phyloP scores from a whole-genome alignment of 2,329 filamentous ascomycete genomes.

The Aplosporella prunicola region DNA sequence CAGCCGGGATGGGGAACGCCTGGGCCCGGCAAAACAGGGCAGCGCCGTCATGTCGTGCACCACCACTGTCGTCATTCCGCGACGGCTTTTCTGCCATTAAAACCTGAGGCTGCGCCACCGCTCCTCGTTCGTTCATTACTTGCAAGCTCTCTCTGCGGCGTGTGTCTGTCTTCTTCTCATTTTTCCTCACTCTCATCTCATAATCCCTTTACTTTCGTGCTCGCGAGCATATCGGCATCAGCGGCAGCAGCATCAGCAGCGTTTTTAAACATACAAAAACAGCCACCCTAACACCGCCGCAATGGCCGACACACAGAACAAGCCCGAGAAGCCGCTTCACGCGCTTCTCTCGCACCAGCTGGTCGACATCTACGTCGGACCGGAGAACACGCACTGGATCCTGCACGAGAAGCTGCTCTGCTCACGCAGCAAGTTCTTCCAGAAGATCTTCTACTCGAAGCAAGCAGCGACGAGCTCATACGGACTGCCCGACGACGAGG shows the following conservation, averaged over 20 bases:
- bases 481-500: conserved; percentile 45
- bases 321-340: conserved; percentile 5
- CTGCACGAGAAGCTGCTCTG: conserved; percentile 49
- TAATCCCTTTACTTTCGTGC: neutral
- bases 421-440: conserved; percentile 46
- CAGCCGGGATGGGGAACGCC: too few species aligned
- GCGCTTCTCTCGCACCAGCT: conserved; percentile 46
- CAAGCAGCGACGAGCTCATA: conserved; percentile 21
- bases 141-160: neutral
- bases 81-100: neutral
- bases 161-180: neutral
- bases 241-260: too few species aligned
- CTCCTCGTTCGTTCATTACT: neutral
- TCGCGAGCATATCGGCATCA: neutral
- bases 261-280: too few species aligned
- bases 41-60: conserved; percentile 6
- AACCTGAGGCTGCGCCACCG: neutral
- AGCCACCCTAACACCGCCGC: neutral
- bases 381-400: conserved; percentile 45
- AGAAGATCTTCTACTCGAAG: conserved; percentile 40
- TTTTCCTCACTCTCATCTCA: neutral
- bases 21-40: conserved; percentile 11
- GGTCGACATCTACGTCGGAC: conserved; percentile 48
- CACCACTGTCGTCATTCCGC: conserved; percentile 9
- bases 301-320: conserved; percentile 1